Conservation (phyloP, 495 filamentous ascomycete genomes). For the Annulohypoxylon moriforme region DNA sequence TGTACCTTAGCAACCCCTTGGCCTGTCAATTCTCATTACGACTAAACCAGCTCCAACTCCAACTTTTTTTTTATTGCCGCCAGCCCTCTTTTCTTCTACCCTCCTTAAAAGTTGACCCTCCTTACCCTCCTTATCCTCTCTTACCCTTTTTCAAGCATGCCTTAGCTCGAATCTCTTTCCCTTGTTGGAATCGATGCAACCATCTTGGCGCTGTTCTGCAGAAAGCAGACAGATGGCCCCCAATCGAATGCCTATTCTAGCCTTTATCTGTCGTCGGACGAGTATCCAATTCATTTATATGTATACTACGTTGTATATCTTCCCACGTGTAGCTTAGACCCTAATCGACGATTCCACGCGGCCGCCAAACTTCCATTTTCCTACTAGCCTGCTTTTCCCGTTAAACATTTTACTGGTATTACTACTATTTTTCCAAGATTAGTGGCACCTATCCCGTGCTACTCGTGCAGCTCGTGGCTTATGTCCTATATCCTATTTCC, state of each 20-base stretch:
- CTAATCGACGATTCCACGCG: conserved; percentile 35
- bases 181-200: conserved; percentile 34
- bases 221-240: conserved; percentile 39
- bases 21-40: conserved; percentile 9
- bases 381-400: conserved; percentile 2
- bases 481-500: conserved; percentile 5
- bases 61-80: conserved; percentile 39
- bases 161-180: conserved; percentile 46
- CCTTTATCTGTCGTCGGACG: conserved; percentile 12
- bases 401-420: too few species aligned
- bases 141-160: background rate
- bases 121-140: background rate
- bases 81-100: conserved; percentile 13
- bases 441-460: background rate
- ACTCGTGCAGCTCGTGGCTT: too few species aligned
- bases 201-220: conserved; percentile 27
- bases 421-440: conserved; percentile 4
- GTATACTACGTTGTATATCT: conserved; percentile 45
- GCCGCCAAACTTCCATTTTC: conserved; percentile 23
- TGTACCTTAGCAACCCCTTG: background rate
- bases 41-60: conserved; percentile 20
- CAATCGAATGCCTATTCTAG: conserved; percentile 43
- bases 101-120: background rate
- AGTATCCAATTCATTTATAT: conserved; percentile 22
- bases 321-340: conserved; percentile 39